These are phyloP conservation scores for Boletus insuetus DNA, from an alignment of 768 basidiomycete genomes.

Conservation along the genomic window DNA sequence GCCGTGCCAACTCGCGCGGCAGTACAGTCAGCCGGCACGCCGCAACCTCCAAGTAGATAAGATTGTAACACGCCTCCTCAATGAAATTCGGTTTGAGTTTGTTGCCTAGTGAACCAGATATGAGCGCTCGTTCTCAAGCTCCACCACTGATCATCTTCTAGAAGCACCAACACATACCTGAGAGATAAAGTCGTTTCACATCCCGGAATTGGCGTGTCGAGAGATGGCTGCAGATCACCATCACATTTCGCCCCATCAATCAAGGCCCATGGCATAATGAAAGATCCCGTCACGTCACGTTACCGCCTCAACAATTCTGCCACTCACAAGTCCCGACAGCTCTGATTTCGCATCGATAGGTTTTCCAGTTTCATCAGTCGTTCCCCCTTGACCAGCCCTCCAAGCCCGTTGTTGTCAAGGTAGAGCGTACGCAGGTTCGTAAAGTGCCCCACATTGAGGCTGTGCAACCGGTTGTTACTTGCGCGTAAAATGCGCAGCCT, in stretches of 20 bases:
- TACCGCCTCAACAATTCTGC: constrained; percentile 14
- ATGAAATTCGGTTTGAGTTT: constrained; percentile 60
- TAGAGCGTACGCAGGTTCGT: constrained; percentile 85
- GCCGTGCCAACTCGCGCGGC: constrained; percentile 60
- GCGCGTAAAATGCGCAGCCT: constrained; percentile 80
- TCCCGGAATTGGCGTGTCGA: constrained; percentile 74
- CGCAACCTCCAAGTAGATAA: constrained; percentile 90
- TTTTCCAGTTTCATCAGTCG: constrained; percentile 77
- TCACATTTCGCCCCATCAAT: constrained; percentile 32
- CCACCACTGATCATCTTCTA: constrained; percentile 11
- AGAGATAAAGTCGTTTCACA: constrained; percentile 92
- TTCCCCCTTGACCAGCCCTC: constrained; percentile 49
- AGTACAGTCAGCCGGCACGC: constrained; percentile 77
- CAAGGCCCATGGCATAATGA: constrained; percentile 34
- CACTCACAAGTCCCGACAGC: constrained; percentile 71
- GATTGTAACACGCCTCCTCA: constrained; percentile 77
- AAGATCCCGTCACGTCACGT: constrained; percentile 37
- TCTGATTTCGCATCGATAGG: constrained; percentile 88
- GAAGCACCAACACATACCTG: constrained; percentile 55
- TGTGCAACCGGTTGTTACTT: constrained; percentile 74
- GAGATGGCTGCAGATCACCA: constrained; percentile 39
- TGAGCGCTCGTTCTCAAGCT: constrained; percentile 17
- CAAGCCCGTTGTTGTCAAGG: constrained; percentile 79
- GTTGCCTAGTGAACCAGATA: constrained; percentile 56
- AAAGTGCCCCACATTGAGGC: constrained; percentile 61